Evolutionary conservation across 2,329 filamentous ascomycete genomes (phyloP).

Genomic region (Tolypocladium paradoxum): DNA sequence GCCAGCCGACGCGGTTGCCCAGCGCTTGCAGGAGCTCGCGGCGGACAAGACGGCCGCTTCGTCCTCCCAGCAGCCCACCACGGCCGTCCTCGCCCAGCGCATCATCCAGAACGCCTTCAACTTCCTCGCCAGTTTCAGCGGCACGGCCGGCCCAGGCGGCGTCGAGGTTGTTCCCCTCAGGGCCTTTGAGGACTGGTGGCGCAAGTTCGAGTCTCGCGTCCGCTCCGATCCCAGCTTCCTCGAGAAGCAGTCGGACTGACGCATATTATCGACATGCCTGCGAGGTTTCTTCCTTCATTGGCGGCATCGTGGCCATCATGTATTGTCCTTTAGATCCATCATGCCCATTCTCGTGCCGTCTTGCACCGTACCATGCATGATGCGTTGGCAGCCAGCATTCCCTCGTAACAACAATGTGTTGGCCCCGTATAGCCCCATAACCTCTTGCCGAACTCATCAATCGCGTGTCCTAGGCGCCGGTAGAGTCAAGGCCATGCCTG

Average conservation of each 20-base stretch:
- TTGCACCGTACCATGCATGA: background rate
- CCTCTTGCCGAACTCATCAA: background rate
- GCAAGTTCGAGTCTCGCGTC: conserved; percentile 82
- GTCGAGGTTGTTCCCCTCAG: conserved; percentile 87
- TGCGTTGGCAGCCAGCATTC: background rate
- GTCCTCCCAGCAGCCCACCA: conserved; percentile 36
- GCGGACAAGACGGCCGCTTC: conserved; percentile 14
- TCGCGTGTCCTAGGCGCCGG: background rate
- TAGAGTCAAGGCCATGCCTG: background rate
- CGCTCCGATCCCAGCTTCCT: conserved; percentile 81
- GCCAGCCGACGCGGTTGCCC: conserved; percentile 57
- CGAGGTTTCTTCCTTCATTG: background rate
- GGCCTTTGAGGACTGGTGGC: conserved; percentile 96
- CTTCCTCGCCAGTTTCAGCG: conserved; percentile 80
- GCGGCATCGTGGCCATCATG: background rate
- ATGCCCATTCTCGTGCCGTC: background rate
- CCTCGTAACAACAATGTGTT: background rate
- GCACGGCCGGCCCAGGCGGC: conserved; percentile 46
- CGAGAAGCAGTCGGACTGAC: conserved; percentile 43
- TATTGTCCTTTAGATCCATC: background rate
- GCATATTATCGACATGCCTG: background rate
- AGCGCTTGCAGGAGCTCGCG: conserved; percentile 52
- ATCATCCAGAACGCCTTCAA: conserved; percentile 98
- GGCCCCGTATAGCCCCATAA: background rate
- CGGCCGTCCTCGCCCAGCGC: conserved; percentile 72